Evolutionary conservation across 441 rosid species (phyloP).

Genomic region (Raphanus hybrid): DNA sequence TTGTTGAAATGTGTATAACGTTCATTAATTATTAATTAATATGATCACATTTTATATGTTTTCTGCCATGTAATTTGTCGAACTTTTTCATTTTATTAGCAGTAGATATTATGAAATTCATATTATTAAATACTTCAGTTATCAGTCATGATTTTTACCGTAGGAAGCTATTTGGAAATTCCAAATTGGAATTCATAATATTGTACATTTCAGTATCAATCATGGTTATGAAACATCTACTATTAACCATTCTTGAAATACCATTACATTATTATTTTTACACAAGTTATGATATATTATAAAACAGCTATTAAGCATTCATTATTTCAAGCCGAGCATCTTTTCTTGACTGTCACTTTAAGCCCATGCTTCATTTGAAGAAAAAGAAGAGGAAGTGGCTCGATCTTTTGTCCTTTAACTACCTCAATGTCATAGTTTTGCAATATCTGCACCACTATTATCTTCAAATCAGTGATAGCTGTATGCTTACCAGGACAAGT

Average conservation of each 20-base stretch:
- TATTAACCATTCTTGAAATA: no score
- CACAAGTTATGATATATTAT: no score
- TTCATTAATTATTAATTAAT: no score
- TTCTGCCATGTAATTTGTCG: not conserved
- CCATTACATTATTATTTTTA: no score
- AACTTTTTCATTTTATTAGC: not conserved
- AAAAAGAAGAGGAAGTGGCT: constrained; percentile 9
- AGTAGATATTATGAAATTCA: no score
- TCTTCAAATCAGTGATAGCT: constrained; percentile 41
- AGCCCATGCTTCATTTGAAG: constrained; percentile 34
- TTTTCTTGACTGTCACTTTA: not conserved
- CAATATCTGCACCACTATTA: constrained; percentile 33
- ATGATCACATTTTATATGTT: no score
- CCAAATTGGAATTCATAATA: no score
- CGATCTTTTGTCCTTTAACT: constrained; percentile 31
- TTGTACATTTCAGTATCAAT: no score
- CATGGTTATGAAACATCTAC: no score
- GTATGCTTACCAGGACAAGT: constrained; percentile 45
- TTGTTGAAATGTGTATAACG: not conserved
- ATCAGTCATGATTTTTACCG: not conserved
- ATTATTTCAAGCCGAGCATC: not conserved
- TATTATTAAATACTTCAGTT: not conserved
- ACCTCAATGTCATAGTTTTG: constrained; percentile 36
- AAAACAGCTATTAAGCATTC: no score
- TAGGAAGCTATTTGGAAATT: no score